Percentiles rank a stretch among this genome's conserved stretches.
These are phyloP conservation scores for Leonotis leonurus DNA, from an alignment of 257 asterid genomes.

Conservation along the genomic window DNA sequence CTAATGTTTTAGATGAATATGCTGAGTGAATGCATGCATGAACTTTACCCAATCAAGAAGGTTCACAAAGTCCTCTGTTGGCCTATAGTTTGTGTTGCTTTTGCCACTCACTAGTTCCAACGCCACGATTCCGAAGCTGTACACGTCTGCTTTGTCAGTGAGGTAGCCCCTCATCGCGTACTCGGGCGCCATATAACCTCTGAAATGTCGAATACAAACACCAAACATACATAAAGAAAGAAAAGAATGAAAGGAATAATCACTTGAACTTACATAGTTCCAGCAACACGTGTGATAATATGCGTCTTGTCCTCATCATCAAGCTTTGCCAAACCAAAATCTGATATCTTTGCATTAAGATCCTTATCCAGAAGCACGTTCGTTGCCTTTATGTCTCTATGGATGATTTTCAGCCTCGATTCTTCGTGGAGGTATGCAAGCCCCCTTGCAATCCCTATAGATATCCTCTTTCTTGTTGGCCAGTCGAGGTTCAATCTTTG, in stretches of 20 bases:
- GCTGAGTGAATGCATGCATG: too few relatives aligned
- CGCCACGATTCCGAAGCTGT: slow-evolving; percentile 61
- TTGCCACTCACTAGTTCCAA: slow-evolving; percentile 56
- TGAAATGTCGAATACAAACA: neutral
- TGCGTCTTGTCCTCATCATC: slow-evolving; percentile 54
- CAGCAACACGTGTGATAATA: slow-evolving; percentile 64
- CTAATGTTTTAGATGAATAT: neutral
- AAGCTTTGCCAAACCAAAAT: slow-evolving; percentile 70
- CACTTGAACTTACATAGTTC: slow-evolving; percentile 35
- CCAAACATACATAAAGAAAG: too few relatives aligned
- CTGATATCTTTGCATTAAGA: slow-evolving; percentile 64
- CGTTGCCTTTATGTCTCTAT: slow-evolving; percentile 57
- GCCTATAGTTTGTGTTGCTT: slow-evolving; percentile 48
- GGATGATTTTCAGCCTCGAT: slow-evolving; percentile 54
- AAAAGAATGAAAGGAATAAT: neutral
- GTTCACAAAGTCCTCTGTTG: slow-evolving; percentile 42
- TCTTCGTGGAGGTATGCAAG: slow-evolving; percentile 61
- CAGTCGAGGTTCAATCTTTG: slow-evolving; percentile 14
- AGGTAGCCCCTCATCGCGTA: slow-evolving; percentile 70
- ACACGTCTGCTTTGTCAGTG: slow-evolving; percentile 60
- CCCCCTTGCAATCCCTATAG: slow-evolving; percentile 55
- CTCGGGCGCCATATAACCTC: slow-evolving; percentile 72
- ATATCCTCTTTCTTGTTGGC: slow-evolving; percentile 42
- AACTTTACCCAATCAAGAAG: slow-evolving; percentile 68
- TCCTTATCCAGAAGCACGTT: slow-evolving; percentile 57